phyloP scores from a whole-genome alignment of 495 filamentous ascomycete species.

The Neurospora cerealis region DNA sequence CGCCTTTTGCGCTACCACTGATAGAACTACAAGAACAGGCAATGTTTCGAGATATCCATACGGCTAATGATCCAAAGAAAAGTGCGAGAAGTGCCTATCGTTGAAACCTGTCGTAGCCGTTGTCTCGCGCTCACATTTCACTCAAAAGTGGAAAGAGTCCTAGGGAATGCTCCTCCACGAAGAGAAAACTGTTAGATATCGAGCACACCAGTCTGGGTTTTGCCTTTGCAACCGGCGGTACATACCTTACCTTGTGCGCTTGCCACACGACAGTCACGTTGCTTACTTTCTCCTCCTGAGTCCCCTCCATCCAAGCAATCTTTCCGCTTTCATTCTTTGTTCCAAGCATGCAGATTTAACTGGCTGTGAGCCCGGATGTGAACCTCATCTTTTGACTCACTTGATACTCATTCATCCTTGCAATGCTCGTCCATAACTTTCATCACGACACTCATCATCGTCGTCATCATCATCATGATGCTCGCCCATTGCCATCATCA shows the following conservation, averaged over 20 bases:
- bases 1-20: neutral
- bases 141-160: neutral
- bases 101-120: neutral
- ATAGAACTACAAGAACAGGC: neutral
- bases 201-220: neutral
- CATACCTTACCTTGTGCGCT: neutral
- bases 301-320: neutral
- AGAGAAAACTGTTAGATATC: neutral
- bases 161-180: neutral
- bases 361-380: neutral
- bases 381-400: neutral
- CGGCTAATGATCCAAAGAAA: neutral
- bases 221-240: neutral
- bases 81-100: neutral
- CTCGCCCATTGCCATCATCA: neutral
- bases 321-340: neutral
- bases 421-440: neutral
- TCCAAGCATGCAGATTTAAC: neutral
- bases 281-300: neutral
- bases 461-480: neutral
- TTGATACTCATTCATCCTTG: neutral
- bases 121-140: neutral
- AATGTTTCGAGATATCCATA: neutral
- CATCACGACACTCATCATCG: neutral
- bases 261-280: neutral